Conservation (phyloP, 1,284 basidiomycete species). For the Trichosporon coremiiforme region DNA sequence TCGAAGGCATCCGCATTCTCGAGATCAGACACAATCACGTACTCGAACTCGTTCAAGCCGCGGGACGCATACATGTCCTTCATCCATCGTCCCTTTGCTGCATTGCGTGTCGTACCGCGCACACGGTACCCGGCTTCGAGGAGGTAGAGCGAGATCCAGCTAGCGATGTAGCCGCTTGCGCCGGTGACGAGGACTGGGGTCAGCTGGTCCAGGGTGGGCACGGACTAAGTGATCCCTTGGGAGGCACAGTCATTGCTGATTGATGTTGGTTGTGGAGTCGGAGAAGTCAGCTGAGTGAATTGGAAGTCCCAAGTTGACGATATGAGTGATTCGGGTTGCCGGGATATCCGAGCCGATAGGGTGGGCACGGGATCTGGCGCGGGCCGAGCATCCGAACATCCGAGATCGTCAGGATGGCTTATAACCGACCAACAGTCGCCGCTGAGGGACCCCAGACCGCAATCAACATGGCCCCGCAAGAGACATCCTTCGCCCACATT, state of each 20-base stretch:
- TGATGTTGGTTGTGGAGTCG: background rate
- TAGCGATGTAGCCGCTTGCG: conserved; percentile 50
- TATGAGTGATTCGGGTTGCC: background rate
- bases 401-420: background rate
- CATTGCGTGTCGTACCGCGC: conserved; percentile 56
- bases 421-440: background rate
- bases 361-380: background rate
- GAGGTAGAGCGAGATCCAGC: conserved; percentile 44
- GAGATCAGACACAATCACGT: conserved; percentile 61
- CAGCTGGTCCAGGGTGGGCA: background rate
- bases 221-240: conserved; percentile 26
- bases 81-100: conserved; percentile 56
- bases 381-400: background rate
- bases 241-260: conserved; percentile 30
- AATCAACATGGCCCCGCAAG: conserved; percentile 13
- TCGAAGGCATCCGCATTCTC: conserved; percentile 59
- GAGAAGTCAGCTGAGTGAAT: background rate
- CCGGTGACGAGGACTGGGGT: conserved; percentile 47
- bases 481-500: conserved; percentile 22
- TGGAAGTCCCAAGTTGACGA: background rate
- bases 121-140: conserved; percentile 51
- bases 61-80: conserved; percentile 41
- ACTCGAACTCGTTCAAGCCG: conserved; percentile 57
- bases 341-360: conserved; percentile 20
- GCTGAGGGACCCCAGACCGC: background rate